Base-by-base conservation (phyloP, 108 stramenopile genomes). In the Fragilaria crotonensis region DNA sequence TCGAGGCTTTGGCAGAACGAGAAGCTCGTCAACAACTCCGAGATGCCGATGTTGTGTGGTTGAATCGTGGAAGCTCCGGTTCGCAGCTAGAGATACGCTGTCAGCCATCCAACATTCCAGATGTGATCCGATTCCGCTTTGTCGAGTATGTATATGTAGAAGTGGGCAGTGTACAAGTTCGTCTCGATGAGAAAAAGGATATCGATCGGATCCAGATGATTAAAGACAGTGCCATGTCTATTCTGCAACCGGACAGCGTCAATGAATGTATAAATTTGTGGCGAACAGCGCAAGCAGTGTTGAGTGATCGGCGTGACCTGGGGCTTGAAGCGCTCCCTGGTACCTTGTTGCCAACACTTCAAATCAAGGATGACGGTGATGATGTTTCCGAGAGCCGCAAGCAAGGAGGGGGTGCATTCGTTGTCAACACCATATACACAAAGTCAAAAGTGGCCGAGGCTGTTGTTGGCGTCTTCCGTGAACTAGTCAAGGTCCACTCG, bases 391-490 rank as follows among this genome's bases (percentile, higher is more conserved):
- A 54, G 46, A 28, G 22, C 25, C 23, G 20, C 46, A n/a, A 30
- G 22, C 17, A 23, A 28, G 30, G 18, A 29, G 25, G n/a, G 4
- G 14, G 5, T 33, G 20, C 32, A 14, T 71, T 71, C 56, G 52
- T 25, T 21, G 75, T 76, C 0, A 76, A 76, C 50, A 71, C 75
- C 29, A 68, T 76, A 2, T 76, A 71, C 52, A 76, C 75, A 18
- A 25, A 47, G 31, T 25, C 60, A 23, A 30, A 28, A 2, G 70
- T 67, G 11, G 61, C 75, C 9, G 26, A 60, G 53, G 57, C 45
- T 5, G 66, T 71, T 2, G 70, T 71, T 46, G 18, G 58, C 1
- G 46, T 36, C 19, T 54, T 76, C 21, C 30, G 45, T 0, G 26
- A 66, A 19, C 41, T 70, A 30, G 56, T 71, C 21, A 11, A 56